phyloP scores from a whole-genome alignment of 805 yeast species.

The Saccharomyces jurei region DNA sequence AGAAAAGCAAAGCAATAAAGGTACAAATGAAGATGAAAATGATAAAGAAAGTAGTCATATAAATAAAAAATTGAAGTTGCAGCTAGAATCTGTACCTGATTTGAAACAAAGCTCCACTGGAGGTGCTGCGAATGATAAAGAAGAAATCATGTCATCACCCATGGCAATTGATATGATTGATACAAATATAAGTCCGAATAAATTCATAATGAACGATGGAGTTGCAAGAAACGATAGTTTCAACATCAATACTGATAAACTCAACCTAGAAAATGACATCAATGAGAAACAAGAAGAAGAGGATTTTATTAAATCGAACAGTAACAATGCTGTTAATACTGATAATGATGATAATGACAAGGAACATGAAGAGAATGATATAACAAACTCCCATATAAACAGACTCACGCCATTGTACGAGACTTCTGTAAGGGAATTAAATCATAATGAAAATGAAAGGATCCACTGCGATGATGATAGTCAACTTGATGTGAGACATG shows the following conservation, averaged over 20 bases:
- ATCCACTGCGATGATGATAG: neutral
- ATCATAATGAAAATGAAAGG: neutral
- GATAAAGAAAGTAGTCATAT: constrained; percentile 6
- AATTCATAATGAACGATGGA: neutral
- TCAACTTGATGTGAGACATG: constrained; percentile 2
- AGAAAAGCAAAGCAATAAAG: constrained; percentile 1
- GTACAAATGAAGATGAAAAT: constrained; percentile 2
- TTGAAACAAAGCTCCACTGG: constrained; percentile 7
- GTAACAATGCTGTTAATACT: neutral
- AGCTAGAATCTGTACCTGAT: constrained; percentile 13
- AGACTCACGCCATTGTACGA: neutral
- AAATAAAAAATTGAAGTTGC: constrained; percentile 15
- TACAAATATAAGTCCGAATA: constrained; percentile 4
- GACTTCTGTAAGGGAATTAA: neutral
- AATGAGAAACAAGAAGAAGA: neutral
- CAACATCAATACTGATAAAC: neutral
- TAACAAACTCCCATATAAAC: neutral
- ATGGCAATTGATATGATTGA: constrained; percentile 25
- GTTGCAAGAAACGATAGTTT: neutral
- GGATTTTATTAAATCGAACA: neutral
- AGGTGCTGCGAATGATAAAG: neutral
- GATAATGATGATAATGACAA: constrained; percentile 13
- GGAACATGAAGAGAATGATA: constrained; percentile 9
- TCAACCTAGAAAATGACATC: neutral
- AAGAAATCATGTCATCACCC: constrained; percentile 12